Evolutionary conservation across 2,329 filamentous ascomycete species (phyloP).

Genomic region (Sporothrix humicola): DNA sequence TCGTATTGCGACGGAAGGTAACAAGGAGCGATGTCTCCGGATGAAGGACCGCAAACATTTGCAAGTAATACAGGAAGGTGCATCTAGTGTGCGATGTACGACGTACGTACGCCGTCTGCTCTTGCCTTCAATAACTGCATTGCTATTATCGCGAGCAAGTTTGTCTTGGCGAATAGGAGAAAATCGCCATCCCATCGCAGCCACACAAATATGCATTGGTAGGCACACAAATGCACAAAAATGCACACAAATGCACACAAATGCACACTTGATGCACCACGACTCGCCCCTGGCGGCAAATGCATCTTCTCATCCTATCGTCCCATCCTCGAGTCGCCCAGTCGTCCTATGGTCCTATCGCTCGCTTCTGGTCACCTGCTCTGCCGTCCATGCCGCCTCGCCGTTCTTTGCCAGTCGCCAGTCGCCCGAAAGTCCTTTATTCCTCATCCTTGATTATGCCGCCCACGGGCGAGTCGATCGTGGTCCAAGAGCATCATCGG

Average conservation of each 20-base stretch:
- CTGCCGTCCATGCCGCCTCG: neutral
- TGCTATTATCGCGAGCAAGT: neutral
- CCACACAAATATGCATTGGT: constrained; percentile 19
- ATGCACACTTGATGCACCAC: constrained; percentile 17
- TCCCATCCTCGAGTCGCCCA: neutral
- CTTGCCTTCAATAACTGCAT: neutral
- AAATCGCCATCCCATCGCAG: constrained; percentile 4
- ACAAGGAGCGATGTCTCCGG: neutral
- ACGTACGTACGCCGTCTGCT: neutral
- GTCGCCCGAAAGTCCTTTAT: neutral
- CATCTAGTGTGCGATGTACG: neutral
- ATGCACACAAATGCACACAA: neutral
- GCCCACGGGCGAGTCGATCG: neutral
- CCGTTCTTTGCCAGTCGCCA: no score
- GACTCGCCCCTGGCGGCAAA: constrained; percentile 22
- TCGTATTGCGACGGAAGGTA: constrained; percentile 2
- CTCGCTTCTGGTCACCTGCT: constrained; percentile 4
- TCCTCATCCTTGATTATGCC: neutral
- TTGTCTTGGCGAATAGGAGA: constrained; percentile 18
- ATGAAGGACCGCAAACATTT: neutral
- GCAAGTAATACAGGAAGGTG: neutral
- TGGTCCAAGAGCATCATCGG: constrained; percentile 11
- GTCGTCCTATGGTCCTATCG: neutral
- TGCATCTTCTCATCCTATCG: neutral
- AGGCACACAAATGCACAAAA: neutral